A percentile compares a stretch with the other conserved stretches of the same genome.
phyloP scores from a whole-genome alignment of 2,329 filamentous ascomycete species.

The Ophiostoma sp. region DNA sequence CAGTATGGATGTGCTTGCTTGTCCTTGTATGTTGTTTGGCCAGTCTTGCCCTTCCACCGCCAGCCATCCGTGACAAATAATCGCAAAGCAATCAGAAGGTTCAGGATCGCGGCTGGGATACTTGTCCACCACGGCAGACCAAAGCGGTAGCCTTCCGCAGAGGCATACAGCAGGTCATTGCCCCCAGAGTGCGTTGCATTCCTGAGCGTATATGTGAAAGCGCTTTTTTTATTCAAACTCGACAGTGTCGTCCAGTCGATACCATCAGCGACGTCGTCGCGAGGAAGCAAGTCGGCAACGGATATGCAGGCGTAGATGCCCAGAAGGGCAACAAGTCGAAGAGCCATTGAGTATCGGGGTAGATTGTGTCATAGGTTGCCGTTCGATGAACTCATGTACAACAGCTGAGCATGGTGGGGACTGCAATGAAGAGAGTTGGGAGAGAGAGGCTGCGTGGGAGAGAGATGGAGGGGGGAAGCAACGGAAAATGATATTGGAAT shows the following conservation, averaged over 20 bases:
- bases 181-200: not conserved
- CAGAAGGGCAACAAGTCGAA: not conserved
- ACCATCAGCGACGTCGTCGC: not conserved
- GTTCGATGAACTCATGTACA: not conserved
- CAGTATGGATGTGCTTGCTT: not conserved
- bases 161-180: not conserved
- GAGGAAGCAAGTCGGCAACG: not conserved
- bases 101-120: not conserved
- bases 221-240: not conserved
- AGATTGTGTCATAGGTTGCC: not conserved
- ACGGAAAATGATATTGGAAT: not conserved
- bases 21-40: not conserved
- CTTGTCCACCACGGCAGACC: conserved; percentile 1
- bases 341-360: not conserved
- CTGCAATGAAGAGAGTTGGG: too few species aligned
- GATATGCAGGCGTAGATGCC: not conserved
- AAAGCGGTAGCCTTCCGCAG: not conserved
- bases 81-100: not conserved
- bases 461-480: too few species aligned
- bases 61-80: not conserved
- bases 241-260: not conserved
- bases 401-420: not conserved
- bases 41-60: not conserved
- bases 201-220: not conserved
- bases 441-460: too few species aligned